These are phyloP conservation scores for Ogataea minuta DNA, from an alignment of 805 yeast genomes.

Conservation along the genomic window DNA sequence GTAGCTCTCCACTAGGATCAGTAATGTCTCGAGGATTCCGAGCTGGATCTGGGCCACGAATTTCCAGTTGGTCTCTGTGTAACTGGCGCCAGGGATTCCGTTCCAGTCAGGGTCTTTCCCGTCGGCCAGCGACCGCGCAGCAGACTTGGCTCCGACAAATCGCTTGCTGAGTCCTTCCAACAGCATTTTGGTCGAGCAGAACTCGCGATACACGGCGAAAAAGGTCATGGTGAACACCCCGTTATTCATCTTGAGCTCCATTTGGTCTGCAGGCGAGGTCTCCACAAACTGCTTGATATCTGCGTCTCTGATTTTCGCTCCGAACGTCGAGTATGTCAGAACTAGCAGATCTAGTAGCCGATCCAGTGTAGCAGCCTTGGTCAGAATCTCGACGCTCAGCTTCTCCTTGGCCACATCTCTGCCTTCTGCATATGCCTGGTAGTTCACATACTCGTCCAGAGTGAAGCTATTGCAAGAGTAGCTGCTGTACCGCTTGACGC, in stretches of 20 bases:
- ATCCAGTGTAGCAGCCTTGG: constrained; percentile 69
- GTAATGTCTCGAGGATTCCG: constrained; percentile 75
- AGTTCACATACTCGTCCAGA: constrained; percentile 31
- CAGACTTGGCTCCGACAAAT: constrained; percentile 60
- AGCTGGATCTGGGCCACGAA: constrained; percentile 75
- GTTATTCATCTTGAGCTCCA: constrained; percentile 55
- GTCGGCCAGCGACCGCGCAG: constrained; percentile 43
- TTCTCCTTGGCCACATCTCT: constrained; percentile 5
- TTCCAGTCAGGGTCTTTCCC: constrained; percentile 56
- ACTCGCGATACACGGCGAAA: constrained; percentile 66
- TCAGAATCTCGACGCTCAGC: constrained; percentile 27
- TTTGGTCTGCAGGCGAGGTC: constrained; percentile 23
- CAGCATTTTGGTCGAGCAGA: constrained; percentile 54
- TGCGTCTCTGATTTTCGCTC: constrained; percentile 38
- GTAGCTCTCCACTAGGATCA: constrained; percentile 67
- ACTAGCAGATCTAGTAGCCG: constrained; percentile 78
- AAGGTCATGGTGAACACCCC: constrained; percentile 64
- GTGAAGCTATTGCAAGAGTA: constrained; percentile 35
- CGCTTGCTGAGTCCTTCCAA: constrained; percentile 53
- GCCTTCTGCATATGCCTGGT: constrained; percentile 27
- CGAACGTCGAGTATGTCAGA: constrained; percentile 62
- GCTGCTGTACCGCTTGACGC: constrained; percentile 34
- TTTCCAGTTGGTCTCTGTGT: constrained; percentile 53
- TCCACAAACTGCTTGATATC: constrained; percentile 40
- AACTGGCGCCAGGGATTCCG: constrained; percentile 35